Evolutionary conservation across 331 rosid genomes (phyloP), one percentile per base, ranked within the genome.

Genomic region (Malus hybrid): DNA sequence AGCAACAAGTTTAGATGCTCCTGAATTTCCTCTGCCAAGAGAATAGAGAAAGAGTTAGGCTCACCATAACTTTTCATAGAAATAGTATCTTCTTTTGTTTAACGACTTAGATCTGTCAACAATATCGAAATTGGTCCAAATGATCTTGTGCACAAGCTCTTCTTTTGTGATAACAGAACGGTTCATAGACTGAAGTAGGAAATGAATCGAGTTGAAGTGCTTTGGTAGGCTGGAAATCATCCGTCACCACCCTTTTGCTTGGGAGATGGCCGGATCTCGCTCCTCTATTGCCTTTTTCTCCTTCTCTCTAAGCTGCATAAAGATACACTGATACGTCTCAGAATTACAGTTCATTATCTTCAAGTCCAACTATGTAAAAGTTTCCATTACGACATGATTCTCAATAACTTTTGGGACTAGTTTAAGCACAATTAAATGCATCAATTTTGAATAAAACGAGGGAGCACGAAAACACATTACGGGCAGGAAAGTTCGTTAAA

Each of bases 101-200:
- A 60, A 60, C 7, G 16, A 60, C 65, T 90, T 88, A 94, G 80
- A 80, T 75, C 64, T 24, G 24, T 24, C 24, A 24, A 24, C 24
- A 24, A 24, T 24, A 24, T 24, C 24, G 24, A 24, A 24, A 24
- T 24, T 24, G 24, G 24, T 24, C 24, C 86, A 67, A 36, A 93
- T 73, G 73, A 93, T 74, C 87, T 88, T 88, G 85, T 84, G 81
- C 10, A 91, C 36, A 83, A 93, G 95, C 93, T 90, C 97, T 74
- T 73, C 86, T 78, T 86, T 90, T 4, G 90, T 87, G 66, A 91
- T 78, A 44, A 88, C 82, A 6, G 89, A 83, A 5, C 89, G 90
- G 26, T 77, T 86, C 55, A 57, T 81, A n/a, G 89, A 84, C 77
- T 84, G 96, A 79, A 83, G 73, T 68, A 93, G 78, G 77, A 86